Conservation (phyloP, 176 grass and related monocot species). For the Paspalum notatum region DNA sequence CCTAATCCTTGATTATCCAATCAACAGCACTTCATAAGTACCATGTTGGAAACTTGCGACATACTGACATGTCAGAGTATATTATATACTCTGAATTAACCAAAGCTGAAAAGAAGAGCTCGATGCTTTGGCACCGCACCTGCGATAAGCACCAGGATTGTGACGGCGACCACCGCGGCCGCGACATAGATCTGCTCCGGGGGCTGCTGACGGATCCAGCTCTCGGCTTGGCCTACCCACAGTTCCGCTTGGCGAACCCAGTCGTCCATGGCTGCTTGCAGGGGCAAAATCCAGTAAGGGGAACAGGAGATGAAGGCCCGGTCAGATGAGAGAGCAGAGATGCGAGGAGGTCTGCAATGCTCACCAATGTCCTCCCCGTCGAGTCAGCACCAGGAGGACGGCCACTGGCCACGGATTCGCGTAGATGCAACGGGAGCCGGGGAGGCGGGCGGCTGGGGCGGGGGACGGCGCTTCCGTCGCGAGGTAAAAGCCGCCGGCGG, state of each 20-base stretch:
- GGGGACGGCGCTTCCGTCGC: too few relatives aligned
- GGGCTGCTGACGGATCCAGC: constrained; percentile 39
- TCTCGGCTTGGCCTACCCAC: not conserved
- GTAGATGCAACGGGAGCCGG: too few relatives aligned
- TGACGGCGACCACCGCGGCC: constrained; percentile 54
- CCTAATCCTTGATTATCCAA: not conserved
- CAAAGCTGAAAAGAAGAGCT: not conserved
- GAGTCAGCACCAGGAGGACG: too few relatives aligned
- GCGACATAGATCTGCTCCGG: constrained; percentile 87
- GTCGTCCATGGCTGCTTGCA: not conserved
- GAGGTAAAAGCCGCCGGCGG: too few relatives aligned
- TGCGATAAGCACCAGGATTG: constrained; percentile 54
- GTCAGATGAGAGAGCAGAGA: too few relatives aligned
- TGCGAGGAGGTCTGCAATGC: too few relatives aligned
- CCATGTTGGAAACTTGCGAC: not conserved
- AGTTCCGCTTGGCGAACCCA: constrained; percentile 1
- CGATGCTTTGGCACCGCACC: constrained; percentile 18
- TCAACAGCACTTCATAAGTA: not conserved
- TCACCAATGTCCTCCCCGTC: too few relatives aligned
- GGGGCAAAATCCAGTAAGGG: not conserved
- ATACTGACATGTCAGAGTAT: not conserved
- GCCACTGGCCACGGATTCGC: too few relatives aligned
- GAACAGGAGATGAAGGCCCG: too few relatives aligned
- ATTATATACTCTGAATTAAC: constrained; percentile 1
- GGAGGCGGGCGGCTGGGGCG: too few relatives aligned